Evolutionary conservation across 257 asterid species (phyloP).

Genomic region (Marsdenia floribunda): DNA sequence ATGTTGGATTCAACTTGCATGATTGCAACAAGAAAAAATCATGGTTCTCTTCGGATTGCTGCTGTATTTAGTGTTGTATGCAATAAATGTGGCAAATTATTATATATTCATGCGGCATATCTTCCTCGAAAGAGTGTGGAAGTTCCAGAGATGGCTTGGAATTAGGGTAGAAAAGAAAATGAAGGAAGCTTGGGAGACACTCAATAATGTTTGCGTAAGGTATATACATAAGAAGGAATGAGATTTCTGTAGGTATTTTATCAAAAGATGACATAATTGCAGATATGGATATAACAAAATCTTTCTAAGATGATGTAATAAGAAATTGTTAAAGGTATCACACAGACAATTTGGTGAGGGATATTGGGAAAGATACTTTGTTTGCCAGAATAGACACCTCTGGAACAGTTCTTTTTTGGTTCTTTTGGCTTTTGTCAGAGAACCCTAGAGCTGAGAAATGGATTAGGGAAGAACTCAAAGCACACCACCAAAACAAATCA

Average conservation of each 20-base stretch:
- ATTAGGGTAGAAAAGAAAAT: conserved; percentile 43
- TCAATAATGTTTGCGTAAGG: conserved; percentile 29
- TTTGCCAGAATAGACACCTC: too few relatives aligned
- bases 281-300: conserved; percentile 51
- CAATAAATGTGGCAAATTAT: conserved; percentile 41
- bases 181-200: conserved; percentile 27
- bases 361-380: too few relatives aligned
- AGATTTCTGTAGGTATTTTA: conserved; percentile 16
- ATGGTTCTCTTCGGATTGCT: conserved; percentile 27
- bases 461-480: too few relatives aligned
- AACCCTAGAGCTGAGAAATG: too few relatives aligned
- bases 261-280: conserved; percentile 21
- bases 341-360: too few relatives aligned
- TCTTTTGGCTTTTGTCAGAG: too few relatives aligned
- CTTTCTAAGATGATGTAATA: too few relatives aligned
- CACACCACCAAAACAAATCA: too few relatives aligned
- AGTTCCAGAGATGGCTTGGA: conserved; percentile 35
- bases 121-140: conserved; percentile 54
- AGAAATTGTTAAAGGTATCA: too few relatives aligned
- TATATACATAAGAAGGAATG: conserved; percentile 28
- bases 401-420: too few relatives aligned
- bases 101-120: conserved; percentile 47
- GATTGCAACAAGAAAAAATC: conserved; percentile 33
- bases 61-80: conserved; percentile 48
- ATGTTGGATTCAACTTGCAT: conserved; percentile 49